Conservation (phyloP, 768 basidiomycete genomes). For the Agrocybe praecox region DNA sequence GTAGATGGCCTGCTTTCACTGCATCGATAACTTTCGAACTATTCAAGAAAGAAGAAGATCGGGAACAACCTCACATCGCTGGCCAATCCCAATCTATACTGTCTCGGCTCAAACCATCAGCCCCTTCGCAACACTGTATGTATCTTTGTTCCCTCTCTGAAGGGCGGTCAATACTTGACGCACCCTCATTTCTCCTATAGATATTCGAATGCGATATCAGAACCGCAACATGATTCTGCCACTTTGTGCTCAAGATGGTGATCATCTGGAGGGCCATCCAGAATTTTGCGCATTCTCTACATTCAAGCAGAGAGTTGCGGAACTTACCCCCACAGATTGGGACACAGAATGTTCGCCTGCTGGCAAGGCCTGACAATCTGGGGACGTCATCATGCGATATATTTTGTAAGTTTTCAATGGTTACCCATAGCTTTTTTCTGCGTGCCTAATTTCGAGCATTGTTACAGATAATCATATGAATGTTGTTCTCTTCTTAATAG, state of each 20-base stretch:
- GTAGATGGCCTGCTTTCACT: conserved; percentile 77
- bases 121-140: conserved; percentile 30
- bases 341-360: conserved; percentile 55
- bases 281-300: conserved; percentile 74
- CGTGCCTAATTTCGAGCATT: too few species aligned
- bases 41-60: conserved; percentile 46
- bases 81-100: conserved; percentile 41
- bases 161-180: too few species aligned
- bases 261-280: conserved; percentile 69
- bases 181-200: too few species aligned
- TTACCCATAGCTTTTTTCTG: too few species aligned
- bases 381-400: not conserved
- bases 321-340: conserved; percentile 70
- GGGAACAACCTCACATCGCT: conserved; percentile 7
- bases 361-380: conserved; percentile 9
- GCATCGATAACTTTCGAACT: conserved; percentile 76
- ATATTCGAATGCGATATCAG: conserved; percentile 78
- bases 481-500: too few species aligned
- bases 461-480: too few species aligned
- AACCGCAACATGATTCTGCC: conserved; percentile 67
- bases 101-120: conserved; percentile 32
- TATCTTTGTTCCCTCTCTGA: not conserved
- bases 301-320: conserved; percentile 61
- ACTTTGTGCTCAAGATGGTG: conserved; percentile 62
- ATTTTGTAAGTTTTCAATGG: too few species aligned